A percentile compares a stretch with the other conserved stretches of the same genome.
Evolutionary conservation across 805 yeast species (phyloP).

Genomic region (Zygotorulaspora florentina): DNA sequence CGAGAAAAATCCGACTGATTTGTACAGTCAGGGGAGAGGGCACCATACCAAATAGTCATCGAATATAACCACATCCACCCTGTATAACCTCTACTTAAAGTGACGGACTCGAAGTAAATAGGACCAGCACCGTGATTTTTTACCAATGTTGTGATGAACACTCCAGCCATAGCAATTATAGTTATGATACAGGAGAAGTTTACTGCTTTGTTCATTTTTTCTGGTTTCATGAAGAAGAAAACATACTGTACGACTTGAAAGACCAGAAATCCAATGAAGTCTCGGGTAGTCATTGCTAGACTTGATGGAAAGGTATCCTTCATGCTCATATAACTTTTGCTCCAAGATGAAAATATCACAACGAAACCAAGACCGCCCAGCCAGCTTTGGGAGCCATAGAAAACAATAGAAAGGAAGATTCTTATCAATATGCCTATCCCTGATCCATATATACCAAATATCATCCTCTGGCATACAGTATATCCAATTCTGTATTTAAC

Average conservation of each 20-base stretch:
- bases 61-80: conserved; percentile 36
- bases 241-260: conserved; percentile 33
- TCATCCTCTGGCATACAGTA: conserved; percentile 36
- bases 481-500: conserved; percentile 40
- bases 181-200: conserved; percentile 30
- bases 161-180: conserved; percentile 36
- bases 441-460: conserved; percentile 42
- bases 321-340: conserved; percentile 36
- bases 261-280: conserved; percentile 40
- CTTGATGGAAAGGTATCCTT: conserved; percentile 37
- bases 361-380: conserved; percentile 41
- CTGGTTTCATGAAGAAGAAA: conserved; percentile 34
- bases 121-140: conserved; percentile 30
- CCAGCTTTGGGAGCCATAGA: conserved; percentile 43
- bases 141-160: conserved; percentile 30
- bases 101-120: conserved; percentile 19
- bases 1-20: conserved; percentile 38
- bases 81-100: conserved; percentile 22
- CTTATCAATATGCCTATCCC: conserved; percentile 39
- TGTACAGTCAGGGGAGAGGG: conserved; percentile 33
- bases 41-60: conserved; percentile 34
- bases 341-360: conserved; percentile 37
- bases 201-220: conserved; percentile 30
- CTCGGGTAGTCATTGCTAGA: conserved; percentile 40
- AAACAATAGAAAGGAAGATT: conserved; percentile 39